Conservation (phyloP, 1,139 yeast genomes). For the Wickerhamomyces sp. region DNA sequence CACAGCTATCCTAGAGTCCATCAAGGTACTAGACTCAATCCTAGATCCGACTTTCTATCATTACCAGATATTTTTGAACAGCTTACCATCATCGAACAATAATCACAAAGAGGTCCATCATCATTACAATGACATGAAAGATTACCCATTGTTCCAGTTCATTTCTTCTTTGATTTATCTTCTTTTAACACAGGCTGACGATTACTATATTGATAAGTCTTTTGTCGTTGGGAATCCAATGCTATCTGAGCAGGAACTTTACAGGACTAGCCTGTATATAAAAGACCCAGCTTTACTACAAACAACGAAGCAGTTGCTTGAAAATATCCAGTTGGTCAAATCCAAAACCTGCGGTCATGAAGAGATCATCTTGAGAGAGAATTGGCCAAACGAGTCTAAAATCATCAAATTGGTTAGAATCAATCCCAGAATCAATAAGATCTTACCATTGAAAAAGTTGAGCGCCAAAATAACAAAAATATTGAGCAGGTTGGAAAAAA, state of each 20-base stretch:
- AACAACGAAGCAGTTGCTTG: not conserved
- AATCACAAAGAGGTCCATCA: not conserved
- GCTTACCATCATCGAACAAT: not conserved
- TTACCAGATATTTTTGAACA: not conserved
- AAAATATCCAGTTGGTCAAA: not conserved
- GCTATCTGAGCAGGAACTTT: not conserved
- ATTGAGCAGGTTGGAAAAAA: not conserved
- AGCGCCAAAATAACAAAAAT: constrained; percentile 22
- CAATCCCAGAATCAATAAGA: not conserved
- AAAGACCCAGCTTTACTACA: not conserved
- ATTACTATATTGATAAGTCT: constrained; percentile 2
- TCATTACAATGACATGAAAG: constrained; percentile 25
- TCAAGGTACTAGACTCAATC: not conserved
- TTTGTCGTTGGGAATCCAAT: not conserved
- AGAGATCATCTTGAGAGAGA: not conserved
- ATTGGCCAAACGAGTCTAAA: constrained; percentile 2
- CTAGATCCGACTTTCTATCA: not conserved
- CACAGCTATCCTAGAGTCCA: not conserved
- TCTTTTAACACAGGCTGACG: not conserved
- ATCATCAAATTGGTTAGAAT: constrained; percentile 1
- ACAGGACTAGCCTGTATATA: not conserved
- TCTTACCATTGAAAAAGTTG: constrained; percentile 1
- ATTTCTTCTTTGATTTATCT: not conserved
- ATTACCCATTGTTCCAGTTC: not conserved
- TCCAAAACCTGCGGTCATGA: not conserved